Evolutionary conservation across 2,329 filamentous ascomycete genomes (phyloP).

Genomic region (Aschersonia sp.): DNA sequence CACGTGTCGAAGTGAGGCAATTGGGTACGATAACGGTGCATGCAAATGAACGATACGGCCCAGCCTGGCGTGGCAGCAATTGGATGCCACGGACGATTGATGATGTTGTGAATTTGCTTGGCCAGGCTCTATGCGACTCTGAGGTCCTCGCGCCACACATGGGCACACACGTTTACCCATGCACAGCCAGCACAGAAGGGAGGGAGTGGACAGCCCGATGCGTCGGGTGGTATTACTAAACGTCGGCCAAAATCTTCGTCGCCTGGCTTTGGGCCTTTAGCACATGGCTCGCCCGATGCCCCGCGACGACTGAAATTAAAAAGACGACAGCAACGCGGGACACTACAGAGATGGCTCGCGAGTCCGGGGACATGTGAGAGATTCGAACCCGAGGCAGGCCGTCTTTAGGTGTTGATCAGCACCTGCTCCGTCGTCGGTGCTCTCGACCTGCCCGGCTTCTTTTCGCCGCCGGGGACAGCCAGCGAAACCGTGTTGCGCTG

Average conservation of each 20-base stretch:
- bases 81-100: neutral
- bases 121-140: too few species aligned
- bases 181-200: too few species aligned
- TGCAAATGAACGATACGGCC: neutral
- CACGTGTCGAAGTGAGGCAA: neutral
- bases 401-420: neutral
- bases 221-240: too few species aligned
- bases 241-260: too few species aligned
- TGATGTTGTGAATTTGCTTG: neutral
- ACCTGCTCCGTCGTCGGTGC: neutral
- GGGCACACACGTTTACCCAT: too few species aligned
- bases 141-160: too few species aligned
- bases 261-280: too few species aligned
- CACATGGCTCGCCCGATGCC: too few species aligned
- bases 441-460: too few species aligned
- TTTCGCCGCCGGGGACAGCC: neutral
- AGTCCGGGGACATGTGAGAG: neutral
- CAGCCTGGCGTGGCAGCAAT: neutral
- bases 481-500: neutral
- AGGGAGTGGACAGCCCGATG: too few species aligned
- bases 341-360: neutral
- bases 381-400: neutral
- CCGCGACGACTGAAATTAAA: neutral
- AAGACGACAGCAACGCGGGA: neutral
- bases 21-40: neutral